Conservation (phyloP, 1,284 basidiomycete genomes). For the Meira miltonrushii region DNA sequence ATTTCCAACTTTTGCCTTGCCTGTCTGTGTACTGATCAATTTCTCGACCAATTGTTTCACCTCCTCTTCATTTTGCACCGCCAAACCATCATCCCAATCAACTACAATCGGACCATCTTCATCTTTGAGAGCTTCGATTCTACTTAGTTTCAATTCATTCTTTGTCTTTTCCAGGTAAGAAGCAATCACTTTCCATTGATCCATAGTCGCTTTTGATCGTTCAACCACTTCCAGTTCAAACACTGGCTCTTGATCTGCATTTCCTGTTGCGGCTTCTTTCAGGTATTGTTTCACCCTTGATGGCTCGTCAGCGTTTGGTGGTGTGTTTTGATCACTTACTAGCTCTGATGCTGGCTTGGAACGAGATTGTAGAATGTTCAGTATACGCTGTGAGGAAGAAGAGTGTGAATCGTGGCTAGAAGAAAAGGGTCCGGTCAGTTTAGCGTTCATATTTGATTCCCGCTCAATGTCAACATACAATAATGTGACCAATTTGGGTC, state of each 20-base stretch:
- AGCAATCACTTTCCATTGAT: conserved; percentile 8
- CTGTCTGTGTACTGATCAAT: background rate
- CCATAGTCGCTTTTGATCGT: background rate
- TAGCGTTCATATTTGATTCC: background rate
- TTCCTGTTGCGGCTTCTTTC: background rate
- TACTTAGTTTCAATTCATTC: background rate
- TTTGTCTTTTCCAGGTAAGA: conserved; percentile 4
- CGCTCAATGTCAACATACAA: conserved; percentile 3
- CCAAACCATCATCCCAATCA: conserved; percentile 8
- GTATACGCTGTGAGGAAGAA: background rate
- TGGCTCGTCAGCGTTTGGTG: background rate
- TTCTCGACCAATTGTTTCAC: conserved; percentile 3
- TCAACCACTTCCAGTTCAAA: conserved; percentile 8
- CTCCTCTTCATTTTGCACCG: background rate
- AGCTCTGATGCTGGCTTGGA: background rate
- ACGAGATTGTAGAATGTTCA: conserved; percentile 1
- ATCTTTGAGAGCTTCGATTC: conserved; percentile 1
- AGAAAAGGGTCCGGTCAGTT: background rate
- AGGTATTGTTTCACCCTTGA: background rate
- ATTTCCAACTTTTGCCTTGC: background rate
- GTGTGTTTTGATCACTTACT: background rate
- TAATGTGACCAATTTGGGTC: conserved; percentile 4
- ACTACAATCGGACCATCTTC: conserved; percentile 5
- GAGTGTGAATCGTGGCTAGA: conserved; percentile 5
- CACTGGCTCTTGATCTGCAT: background rate